Conservation (phyloP, 78 protist genomes). For the Tieghemostelium lacteum region DNA sequence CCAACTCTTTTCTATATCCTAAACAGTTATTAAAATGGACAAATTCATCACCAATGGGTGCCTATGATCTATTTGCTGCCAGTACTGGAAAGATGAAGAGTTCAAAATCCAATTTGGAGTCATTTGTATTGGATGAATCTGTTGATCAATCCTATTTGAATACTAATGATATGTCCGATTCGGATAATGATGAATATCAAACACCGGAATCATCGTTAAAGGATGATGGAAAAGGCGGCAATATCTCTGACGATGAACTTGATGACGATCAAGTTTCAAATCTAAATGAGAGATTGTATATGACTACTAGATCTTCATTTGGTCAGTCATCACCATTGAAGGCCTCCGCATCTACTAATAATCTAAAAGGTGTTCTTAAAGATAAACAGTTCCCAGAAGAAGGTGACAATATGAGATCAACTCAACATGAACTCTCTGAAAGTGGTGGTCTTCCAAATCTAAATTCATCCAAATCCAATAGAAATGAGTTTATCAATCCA, state of each 20-base stretch:
- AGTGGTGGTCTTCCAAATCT: too few species aligned
- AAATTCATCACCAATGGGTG: constrained; percentile 10
- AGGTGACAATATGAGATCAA: background rate
- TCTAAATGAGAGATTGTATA: constrained; percentile 15
- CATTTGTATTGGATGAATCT: too few species aligned
- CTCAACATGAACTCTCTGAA: background rate
- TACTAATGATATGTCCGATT: background rate
- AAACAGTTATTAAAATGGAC: constrained; percentile 57
- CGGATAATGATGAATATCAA: constrained; percentile 23
- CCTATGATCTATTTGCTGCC: constrained; percentile 29
- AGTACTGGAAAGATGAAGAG: constrained; percentile 12
- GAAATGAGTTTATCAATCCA: constrained; percentile 15
- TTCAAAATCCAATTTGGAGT: constrained; percentile 54
- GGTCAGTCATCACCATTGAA: constrained; percentile 16
- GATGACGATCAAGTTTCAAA: background rate
- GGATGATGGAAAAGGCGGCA: background rate
- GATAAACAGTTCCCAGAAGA: background rate
- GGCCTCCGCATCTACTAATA: constrained; percentile 48
- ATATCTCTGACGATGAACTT: background rate
- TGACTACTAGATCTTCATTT: background rate
- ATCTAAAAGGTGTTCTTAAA: constrained; percentile 39
- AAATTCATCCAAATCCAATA: too few species aligned
- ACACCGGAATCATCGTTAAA: constrained; percentile 65
- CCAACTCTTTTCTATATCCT: constrained; percentile 34
- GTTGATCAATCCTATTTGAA: background rate